Conservation (phyloP, 495 filamentous ascomycete genomes). For the Astrothelium subdiscretum region DNA sequence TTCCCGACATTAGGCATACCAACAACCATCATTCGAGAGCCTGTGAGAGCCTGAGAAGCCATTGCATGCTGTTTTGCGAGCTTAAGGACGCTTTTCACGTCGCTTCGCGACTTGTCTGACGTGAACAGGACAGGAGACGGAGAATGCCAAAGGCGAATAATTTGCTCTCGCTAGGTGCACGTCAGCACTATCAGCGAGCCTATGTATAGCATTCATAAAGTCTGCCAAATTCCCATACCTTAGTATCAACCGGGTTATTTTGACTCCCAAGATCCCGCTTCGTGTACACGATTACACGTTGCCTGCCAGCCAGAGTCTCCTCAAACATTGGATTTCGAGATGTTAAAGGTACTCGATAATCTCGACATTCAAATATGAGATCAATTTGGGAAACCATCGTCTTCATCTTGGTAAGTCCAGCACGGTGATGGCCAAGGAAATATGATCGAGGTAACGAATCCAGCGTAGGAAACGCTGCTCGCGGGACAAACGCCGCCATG, state of each 20-base stretch:
- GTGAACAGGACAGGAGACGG: conserved; percentile 54
- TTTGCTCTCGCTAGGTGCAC: conserved; percentile 30
- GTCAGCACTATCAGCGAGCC: background rate
- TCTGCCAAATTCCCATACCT: conserved; percentile 15
- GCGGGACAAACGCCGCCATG: conserved; percentile 53
- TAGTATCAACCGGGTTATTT: conserved; percentile 16
- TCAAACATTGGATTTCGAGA: conserved; percentile 90
- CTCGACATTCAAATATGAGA: conserved; percentile 88
- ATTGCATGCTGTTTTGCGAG: conserved; percentile 40
- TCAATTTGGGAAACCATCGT: conserved; percentile 67
- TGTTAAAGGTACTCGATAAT: conserved; percentile 79
- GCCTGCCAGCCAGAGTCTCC: conserved; percentile 50
- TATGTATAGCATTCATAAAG: background rate
- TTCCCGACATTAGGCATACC: conserved; percentile 97
- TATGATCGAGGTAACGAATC: conserved; percentile 77
- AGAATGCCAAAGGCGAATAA: conserved; percentile 46
- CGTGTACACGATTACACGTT: conserved; percentile 81
- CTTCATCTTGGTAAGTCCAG: conserved; percentile 78
- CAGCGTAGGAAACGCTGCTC: conserved; percentile 53
- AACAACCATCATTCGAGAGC: conserved; percentile 72
- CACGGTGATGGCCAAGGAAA: conserved; percentile 88
- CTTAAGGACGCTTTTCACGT: conserved; percentile 43
- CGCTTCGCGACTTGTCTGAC: conserved; percentile 37
- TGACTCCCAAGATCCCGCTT: conserved; percentile 64
- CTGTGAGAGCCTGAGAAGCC: conserved; percentile 44